Evolutionary conservation across 2,329 filamentous ascomycete genomes (phyloP).

Genomic region (Fusarium piperis): DNA sequence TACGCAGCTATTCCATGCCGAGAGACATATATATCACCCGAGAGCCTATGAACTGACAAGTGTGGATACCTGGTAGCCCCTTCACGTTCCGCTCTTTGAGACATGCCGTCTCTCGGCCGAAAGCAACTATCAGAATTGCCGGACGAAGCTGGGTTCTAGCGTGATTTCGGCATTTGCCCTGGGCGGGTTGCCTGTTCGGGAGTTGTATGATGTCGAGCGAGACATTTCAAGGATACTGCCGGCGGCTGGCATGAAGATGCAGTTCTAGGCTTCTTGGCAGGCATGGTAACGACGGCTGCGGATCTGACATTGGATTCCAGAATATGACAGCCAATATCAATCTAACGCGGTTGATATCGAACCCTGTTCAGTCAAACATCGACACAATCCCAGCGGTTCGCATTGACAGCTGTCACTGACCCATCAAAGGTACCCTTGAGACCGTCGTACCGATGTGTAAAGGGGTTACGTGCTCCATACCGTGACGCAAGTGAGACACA

Average conservation of each 20-base stretch:
- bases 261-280: not conserved
- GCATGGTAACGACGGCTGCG: not conserved
- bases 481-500: conserved; percentile 19
- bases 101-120: not conserved
- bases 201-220: not conserved
- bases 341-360: not conserved
- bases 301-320: not conserved
- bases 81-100: not conserved
- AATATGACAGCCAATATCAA: not conserved
- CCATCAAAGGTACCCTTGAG: not conserved
- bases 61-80: not conserved
- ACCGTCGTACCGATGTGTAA: not conserved
- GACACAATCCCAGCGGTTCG: not conserved
- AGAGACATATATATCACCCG: not conserved
- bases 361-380: not conserved
- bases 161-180: conserved; percentile 1
- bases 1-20: not conserved
- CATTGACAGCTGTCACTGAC: not conserved
- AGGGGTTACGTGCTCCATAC: not conserved
- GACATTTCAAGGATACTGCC: not conserved
- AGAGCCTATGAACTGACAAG: not conserved
- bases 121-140: not conserved
- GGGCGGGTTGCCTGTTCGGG: not conserved
- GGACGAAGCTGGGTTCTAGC: not conserved
- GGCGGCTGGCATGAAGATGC: not conserved